These are phyloP conservation scores for Gossypioides kirkii DNA, from an alignment of 345 rosid genomes.

Conservation along the genomic window DNA sequence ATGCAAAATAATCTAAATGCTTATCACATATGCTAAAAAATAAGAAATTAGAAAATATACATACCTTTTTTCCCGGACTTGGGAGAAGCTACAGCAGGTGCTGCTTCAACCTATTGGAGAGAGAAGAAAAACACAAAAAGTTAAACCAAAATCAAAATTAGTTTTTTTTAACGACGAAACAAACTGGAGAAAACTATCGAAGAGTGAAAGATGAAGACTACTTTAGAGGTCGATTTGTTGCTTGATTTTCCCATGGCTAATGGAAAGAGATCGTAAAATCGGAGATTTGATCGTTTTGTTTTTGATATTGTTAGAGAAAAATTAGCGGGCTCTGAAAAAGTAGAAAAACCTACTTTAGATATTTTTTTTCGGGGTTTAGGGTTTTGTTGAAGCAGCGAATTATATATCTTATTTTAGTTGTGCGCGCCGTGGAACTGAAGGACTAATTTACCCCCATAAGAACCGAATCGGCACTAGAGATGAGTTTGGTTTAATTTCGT, in stretches of 20 bases:
- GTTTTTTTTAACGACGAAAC: background rate
- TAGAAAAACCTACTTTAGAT: background rate
- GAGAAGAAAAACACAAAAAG: background rate
- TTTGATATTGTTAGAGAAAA: background rate
- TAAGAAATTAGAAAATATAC: background rate
- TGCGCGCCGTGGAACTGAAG: background rate
- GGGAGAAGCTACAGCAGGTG: constrained; percentile 5
- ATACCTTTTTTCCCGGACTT: constrained; percentile 15
- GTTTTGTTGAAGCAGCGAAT: background rate
- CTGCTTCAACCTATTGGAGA: constrained; percentile 11
- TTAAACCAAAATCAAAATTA: background rate
- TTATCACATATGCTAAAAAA: background rate
- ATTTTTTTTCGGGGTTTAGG: background rate
- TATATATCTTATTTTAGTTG: too few species aligned
- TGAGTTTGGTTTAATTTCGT: too few species aligned
- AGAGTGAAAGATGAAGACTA: background rate
- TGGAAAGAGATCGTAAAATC: background rate
- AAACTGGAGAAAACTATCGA: background rate
- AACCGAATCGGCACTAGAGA: too few species aligned
- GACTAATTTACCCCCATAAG: too few species aligned
- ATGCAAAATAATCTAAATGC: background rate
- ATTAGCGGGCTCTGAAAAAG: background rate
- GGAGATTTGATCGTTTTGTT: background rate
- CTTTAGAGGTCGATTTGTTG: constrained; percentile 3
- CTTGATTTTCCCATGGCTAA: constrained; percentile 12